These are phyloP conservation scores for Oehlia diaphana DNA, from an alignment of 192 early-diverging fungal genomes.

Conservation along the genomic window DNA sequence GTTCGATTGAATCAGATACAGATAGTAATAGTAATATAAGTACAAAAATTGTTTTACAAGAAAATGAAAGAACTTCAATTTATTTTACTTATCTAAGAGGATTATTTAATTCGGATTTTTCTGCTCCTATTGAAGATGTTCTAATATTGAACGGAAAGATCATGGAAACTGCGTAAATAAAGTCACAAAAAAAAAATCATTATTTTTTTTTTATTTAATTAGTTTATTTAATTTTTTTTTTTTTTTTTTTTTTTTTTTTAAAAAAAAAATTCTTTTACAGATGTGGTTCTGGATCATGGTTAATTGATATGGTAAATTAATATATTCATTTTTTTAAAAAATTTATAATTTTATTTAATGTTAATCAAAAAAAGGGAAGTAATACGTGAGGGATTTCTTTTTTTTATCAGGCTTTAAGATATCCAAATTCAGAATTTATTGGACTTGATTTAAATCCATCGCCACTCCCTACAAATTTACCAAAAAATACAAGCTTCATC, in stretches of 20 bases:
- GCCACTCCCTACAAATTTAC: background rate
- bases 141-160: background rate
- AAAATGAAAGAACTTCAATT: background rate
- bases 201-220: background rate
- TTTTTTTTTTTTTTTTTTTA: background rate
- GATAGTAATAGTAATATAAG: too few relatives aligned
- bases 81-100: background rate
- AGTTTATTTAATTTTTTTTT: background rate
- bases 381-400: background rate
- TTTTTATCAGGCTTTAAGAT: background rate
- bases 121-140: background rate
- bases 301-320: background rate
- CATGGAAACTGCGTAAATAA: background rate
- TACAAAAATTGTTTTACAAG: background rate
- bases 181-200: too few relatives aligned
- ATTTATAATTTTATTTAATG: too few relatives aligned
- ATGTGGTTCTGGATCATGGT: background rate
- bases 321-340: background rate
- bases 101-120: background rate
- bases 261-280: background rate
- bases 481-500: background rate
- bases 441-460: background rate
- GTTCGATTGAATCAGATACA: too few relatives aligned
- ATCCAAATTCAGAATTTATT: slow-evolving; percentile 2
- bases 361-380: too few relatives aligned